Evolutionary conservation across 352 stramenopile genomes (phyloP), one percentile per base, ranked within the genome.

Genomic region (Discostella stelligera): DNA sequence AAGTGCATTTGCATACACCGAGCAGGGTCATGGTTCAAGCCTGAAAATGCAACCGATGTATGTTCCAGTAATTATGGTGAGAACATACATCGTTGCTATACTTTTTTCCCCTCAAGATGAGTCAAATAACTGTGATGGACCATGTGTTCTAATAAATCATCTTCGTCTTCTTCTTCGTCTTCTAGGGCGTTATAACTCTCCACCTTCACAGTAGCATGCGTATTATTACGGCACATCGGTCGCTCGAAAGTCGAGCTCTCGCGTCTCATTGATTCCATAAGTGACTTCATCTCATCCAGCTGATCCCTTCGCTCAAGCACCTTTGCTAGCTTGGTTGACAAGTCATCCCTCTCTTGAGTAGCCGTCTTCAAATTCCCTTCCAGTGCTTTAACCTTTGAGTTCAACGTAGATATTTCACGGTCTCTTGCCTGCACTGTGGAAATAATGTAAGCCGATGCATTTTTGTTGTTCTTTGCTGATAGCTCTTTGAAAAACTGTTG

Each of bases 371-470:
- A 27, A 25, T 70, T 54, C 52, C 44, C 30, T 46, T 68, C 55
- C 18, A 79, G 27, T 8, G 25, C 39, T 32, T 63, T 30, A 13
- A 66, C 25, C 39, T 74, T 66, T 10, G 49, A 54, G 53, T 30
- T 68, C 10, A 79, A 27, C 16, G 60, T 39, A 21, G 25, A 37
- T 66, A 79, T 66, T 65, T 79, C 71, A 9, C 46, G 25, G 30
- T 79, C 71, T 53, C 64, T 55, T 54, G 58, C 39, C 39, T 74
- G 67, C 9, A 74, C 44, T 2, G 64, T 55, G 44, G 63, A 70
- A 50, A 79, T 32, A 20, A 79, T 74, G 58, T 73, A 79, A 46
- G 55, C 58, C 11, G 71, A 74, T 37, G 71, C 50, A 2, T 49
- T 69, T 32, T 79, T 79, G 14, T 76, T 69, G 20, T 46, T 76